Percentiles rank a stretch among this genome's conserved stretches.
phyloP scores from a whole-genome alignment of 1,284 basidiomycete genomes.

The Trametes versicolor region DNA sequence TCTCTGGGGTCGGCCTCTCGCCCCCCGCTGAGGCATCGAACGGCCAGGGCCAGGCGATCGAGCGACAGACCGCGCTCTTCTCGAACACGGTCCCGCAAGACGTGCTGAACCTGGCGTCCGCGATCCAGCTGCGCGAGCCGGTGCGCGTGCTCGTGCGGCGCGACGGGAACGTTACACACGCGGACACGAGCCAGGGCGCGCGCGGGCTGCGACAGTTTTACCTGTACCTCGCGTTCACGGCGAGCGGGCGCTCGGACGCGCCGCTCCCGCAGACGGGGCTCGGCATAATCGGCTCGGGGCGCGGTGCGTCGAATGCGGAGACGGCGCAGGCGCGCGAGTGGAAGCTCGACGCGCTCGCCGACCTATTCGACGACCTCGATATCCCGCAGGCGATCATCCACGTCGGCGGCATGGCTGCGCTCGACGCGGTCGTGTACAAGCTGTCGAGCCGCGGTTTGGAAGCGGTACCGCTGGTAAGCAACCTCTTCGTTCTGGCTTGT shows the following conservation, averaged over 20 bases:
- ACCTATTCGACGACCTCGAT: conserved; percentile 92
- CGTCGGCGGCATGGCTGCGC: conserved; percentile 85
- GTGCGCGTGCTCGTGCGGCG: conserved; percentile 95
- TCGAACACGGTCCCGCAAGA: conserved; percentile 96
- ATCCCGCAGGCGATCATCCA: conserved; percentile 88
- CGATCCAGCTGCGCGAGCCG: conserved; percentile 92
- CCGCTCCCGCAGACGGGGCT: conserved; percentile 68
- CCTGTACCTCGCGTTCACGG: conserved; percentile 91
- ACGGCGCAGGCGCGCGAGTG: conserved; percentile 92
- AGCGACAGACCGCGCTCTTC: conserved; percentile 96
- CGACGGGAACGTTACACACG: conserved; percentile 87
- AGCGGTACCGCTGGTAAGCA: conserved; percentile 80
- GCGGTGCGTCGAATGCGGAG: conserved; percentile 82
- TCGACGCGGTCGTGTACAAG: conserved; percentile 91
- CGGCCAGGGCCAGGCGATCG: conserved; percentile 50
- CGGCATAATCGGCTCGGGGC: conserved; percentile 91
- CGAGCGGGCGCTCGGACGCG: conserved; percentile 77
- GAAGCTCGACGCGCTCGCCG: conserved; percentile 96
- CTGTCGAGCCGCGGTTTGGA: conserved; percentile 88
- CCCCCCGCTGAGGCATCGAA: conserved; percentile 31
- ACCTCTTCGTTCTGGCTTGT: not conserved
- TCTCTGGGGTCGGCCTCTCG: conserved; percentile 60
- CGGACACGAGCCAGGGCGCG: conserved; percentile 76
- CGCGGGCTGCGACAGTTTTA: conserved; percentile 93
- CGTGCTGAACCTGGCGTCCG: conserved; percentile 88